Evolutionary conservation across 371 early-diverging fungal species (phyloP).

Genomic region (Zopfochytrium polystomum): DNA sequence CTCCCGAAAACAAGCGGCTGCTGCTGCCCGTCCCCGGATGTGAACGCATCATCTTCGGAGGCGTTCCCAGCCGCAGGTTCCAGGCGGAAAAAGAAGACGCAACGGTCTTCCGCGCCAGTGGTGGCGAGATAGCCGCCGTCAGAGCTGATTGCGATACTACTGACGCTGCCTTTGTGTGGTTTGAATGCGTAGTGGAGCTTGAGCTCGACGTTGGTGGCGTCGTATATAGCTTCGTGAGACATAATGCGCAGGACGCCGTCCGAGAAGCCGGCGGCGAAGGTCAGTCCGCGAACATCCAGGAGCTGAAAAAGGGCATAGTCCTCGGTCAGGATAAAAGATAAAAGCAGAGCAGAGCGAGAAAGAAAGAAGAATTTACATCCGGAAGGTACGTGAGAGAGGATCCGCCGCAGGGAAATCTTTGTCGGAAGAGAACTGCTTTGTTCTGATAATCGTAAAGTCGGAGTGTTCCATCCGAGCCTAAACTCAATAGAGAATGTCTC

Average conservation of each 20-base stretch:
- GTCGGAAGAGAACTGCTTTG: constrained; percentile 21
- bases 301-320: constrained; percentile 17
- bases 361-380: constrained; percentile 21
- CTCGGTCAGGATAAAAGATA: neutral
- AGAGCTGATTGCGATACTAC: constrained; percentile 38
- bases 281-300: constrained; percentile 44
- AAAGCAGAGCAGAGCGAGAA: neutral
- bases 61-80: constrained; percentile 10
- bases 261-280: constrained; percentile 47
- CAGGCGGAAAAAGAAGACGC: constrained; percentile 51
- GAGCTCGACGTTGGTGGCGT: constrained; percentile 19
- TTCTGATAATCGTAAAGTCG: constrained; percentile 43
- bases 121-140: constrained; percentile 50
- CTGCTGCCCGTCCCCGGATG: too few relatives aligned
- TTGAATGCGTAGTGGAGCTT: constrained; percentile 48
- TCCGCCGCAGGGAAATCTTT: constrained; percentile 32
- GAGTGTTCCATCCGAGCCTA: constrained; percentile 46
- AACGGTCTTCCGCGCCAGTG: constrained; percentile 37
- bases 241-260: constrained; percentile 50
- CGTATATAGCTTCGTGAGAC: constrained; percentile 27
- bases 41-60: constrained; percentile 11
- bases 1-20: constrained; percentile 25
- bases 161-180: constrained; percentile 44
- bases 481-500: constrained; percentile 34
- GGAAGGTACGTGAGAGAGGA: constrained; percentile 41